Evolutionary conservation across 2,329 filamentous ascomycete species (phyloP).

Genomic region (Colletotrichum neosansevieriae): DNA sequence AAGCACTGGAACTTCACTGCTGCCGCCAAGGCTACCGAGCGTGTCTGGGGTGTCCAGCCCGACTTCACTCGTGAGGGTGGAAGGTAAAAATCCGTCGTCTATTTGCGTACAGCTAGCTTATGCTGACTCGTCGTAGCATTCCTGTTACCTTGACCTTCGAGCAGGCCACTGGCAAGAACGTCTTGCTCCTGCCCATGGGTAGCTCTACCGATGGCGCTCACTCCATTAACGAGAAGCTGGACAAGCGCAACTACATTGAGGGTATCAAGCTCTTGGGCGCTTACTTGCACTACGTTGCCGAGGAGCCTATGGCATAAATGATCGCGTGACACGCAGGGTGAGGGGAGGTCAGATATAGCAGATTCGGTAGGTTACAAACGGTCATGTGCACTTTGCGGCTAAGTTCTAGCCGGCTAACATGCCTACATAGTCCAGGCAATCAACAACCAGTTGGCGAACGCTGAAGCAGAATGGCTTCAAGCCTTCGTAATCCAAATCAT

Average conservation of each 20-base stretch:
- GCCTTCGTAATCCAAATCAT: not conserved
- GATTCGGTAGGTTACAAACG: not conserved
- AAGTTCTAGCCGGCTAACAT: not conserved
- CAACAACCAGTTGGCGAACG: not conserved
- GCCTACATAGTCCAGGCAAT: not conserved
- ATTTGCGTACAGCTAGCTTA: no score
- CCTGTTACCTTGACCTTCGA: constrained; percentile 98
- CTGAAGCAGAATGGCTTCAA: not conserved
- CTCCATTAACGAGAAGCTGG: constrained; percentile 98
- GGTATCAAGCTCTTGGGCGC: constrained; percentile 95
- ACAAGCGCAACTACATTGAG: constrained; percentile 97
- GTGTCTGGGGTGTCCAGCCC: constrained; percentile 92
- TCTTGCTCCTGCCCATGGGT: constrained; percentile 94
- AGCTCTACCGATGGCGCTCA: constrained; percentile 96
- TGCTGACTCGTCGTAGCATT: constrained; percentile 70
- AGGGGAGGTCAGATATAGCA: constrained; percentile 3
- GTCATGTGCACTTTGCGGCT: constrained; percentile 2
- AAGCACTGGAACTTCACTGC: constrained; percentile 99
- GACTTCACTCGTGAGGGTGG: constrained; percentile 97
- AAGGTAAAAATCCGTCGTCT: constrained; percentile 62
- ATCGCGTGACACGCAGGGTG: not conserved
- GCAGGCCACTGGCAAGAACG: constrained; percentile 97
- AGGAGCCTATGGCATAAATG: constrained; percentile 73
- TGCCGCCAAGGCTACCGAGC: constrained; percentile 94
- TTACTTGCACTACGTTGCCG: constrained; percentile 95